Percentiles rank a stretch among this genome's conserved stretches.
phyloP scores from a whole-genome alignment of 192 early-diverging fungal species.

The Allomyces macrogynus region DNA sequence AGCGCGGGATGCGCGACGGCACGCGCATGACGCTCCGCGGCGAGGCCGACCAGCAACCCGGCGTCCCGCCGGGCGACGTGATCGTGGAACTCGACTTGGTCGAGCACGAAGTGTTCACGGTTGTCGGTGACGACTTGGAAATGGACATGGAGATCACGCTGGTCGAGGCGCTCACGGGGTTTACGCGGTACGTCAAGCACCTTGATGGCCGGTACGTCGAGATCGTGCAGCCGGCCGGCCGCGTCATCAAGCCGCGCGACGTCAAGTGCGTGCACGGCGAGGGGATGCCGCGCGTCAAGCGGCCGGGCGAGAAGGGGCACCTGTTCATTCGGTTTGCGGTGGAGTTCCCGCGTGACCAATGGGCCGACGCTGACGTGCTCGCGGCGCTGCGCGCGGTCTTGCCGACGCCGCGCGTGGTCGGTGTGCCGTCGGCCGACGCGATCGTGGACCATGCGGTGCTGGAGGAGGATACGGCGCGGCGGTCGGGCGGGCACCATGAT shows the following conservation, averaged over 20 bases:
- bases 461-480: not conserved
- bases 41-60: slow-evolving; percentile 90
- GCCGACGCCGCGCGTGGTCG: slow-evolving; percentile 6
- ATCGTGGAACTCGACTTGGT: slow-evolving; percentile 78
- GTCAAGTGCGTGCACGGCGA: slow-evolving; percentile 66
- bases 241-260: slow-evolving; percentile 69
- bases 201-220: slow-evolving; percentile 70
- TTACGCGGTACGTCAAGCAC: slow-evolving; percentile 54
- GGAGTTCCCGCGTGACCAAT: slow-evolving; percentile 47
- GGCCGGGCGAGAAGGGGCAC: slow-evolving; percentile 58
- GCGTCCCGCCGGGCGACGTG: slow-evolving; percentile 72
- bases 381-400: slow-evolving; percentile 4
- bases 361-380: slow-evolving; percentile 5
- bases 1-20: slow-evolving; percentile 81
- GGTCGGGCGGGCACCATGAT: not conserved
- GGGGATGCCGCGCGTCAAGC: slow-evolving; percentile 76
- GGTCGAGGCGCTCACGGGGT: slow-evolving; percentile 80
- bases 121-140: slow-evolving; percentile 61
- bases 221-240: slow-evolving; percentile 63
- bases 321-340: slow-evolving; percentile 73
- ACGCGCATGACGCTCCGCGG: slow-evolving; percentile 78
- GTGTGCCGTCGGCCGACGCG: slow-evolving; percentile 3
- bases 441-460: not conserved
- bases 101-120: slow-evolving; percentile 53
- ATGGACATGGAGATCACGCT: slow-evolving; percentile 63